These are phyloP conservation scores for Ceratocystis huliohia DNA, from an alignment of 2,329 filamentous ascomycete genomes.

Conservation along the genomic window DNA sequence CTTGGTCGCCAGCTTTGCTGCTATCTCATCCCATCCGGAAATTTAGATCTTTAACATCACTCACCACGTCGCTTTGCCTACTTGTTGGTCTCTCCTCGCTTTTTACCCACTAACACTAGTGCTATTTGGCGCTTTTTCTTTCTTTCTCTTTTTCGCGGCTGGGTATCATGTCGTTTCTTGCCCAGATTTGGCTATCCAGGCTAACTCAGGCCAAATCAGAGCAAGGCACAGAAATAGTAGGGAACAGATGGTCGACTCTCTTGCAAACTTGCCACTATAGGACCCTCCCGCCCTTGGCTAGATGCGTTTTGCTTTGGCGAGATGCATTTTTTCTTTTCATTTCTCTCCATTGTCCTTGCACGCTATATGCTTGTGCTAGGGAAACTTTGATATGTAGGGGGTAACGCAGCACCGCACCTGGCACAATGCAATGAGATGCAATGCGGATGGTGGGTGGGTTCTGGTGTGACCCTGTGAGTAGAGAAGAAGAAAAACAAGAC, in stretches of 20 bases:
- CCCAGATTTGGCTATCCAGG: neutral
- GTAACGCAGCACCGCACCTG: neutral
- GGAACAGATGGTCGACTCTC: neutral
- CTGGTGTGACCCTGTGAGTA: neutral
- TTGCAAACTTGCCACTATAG: no score
- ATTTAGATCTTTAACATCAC: no score
- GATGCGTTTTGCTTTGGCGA: neutral
- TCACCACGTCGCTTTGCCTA: no score
- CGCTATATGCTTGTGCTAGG: neutral
- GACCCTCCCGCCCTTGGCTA: neutral
- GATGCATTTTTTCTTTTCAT: neutral
- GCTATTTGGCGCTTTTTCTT: neutral
- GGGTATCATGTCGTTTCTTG: neutral
- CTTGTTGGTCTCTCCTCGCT: no score
- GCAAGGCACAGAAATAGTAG: neutral
- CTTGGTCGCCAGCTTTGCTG: no score
- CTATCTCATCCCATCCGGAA: no score
- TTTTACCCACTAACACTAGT: no score
- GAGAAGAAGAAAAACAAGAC: slow-evolving; percentile 2
- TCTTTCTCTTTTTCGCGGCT: neutral
- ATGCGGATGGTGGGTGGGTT: neutral
- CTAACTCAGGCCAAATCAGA: neutral
- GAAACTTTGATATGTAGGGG: neutral
- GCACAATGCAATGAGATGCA: neutral
- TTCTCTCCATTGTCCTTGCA: neutral